Conservation (phyloP, 768 basidiomycete species). For the Cystofilobasidium ferigula region DNA sequence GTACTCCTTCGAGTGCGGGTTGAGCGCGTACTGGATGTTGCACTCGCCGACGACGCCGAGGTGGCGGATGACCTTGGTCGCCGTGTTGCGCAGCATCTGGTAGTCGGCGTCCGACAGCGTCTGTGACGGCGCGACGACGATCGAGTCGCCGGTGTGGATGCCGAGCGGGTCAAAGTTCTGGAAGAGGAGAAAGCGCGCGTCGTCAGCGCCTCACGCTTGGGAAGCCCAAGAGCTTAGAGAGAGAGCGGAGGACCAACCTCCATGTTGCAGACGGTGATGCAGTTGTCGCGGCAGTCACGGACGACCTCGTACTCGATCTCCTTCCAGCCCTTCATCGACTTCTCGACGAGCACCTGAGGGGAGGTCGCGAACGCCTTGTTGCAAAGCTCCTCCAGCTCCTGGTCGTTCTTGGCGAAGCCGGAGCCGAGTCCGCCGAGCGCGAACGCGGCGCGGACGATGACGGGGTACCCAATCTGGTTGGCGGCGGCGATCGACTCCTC, state of each 20-base stretch:
- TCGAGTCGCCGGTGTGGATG: conserved; percentile 97
- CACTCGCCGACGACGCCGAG: conserved; percentile 47
- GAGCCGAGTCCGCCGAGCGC: conserved; percentile 97
- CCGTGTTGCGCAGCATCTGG: conserved; percentile 96
- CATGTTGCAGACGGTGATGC: conserved; percentile 68
- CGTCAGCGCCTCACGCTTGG: too few relatives aligned
- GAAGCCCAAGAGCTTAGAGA: conserved; percentile 89
- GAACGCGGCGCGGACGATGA: conserved; percentile 81
- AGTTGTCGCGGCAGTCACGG: conserved; percentile 95
- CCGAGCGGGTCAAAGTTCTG: conserved; percentile 98
- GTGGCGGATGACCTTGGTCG: conserved; percentile 78
- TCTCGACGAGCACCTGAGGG: conserved; percentile 93
- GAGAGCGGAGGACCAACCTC: conserved; percentile 95
- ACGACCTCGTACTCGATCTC: conserved; percentile 99
- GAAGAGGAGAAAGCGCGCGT: too few relatives aligned
- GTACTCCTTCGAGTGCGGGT: conserved; percentile 83
- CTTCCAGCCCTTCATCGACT: conserved; percentile 99
- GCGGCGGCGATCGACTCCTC: conserved; percentile 80
- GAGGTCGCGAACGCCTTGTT: conserved; percentile 81
- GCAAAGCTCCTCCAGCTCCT: conserved; percentile 85
- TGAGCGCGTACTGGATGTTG: conserved; percentile 96
- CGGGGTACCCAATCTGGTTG: conserved; percentile 74
- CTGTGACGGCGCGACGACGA: conserved; percentile 97
- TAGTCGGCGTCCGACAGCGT: conserved; percentile 95
- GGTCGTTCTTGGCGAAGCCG: conserved; percentile 87